Base-by-base conservation (phyloP, 108 stramenopile species). In the Nannochloropsis granulata region DNA sequence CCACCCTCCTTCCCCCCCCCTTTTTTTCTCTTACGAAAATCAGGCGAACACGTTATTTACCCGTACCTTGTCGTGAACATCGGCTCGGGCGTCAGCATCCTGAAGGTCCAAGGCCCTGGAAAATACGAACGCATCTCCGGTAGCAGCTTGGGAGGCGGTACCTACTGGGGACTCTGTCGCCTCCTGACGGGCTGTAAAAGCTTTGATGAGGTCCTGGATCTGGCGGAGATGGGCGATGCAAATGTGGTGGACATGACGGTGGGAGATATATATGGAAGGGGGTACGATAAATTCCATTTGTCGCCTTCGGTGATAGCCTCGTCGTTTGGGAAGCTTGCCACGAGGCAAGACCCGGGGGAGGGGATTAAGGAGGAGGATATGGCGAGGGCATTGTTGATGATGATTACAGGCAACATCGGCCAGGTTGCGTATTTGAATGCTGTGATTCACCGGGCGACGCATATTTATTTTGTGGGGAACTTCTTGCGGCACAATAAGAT, bases 361-460 rank as follows among this genome's bases (percentile, higher is more conserved):
- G 86, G 44, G 10, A 85, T 90, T 19, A 12, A 71, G 45, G 93
- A 97, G 88, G 95, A 96, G 81, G 98, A 99, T 90, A 85, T 99
- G 82, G 96, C 97, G 0, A 91, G 94, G n/a, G 97, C 97, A 8
- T 84, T 98, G 12, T 86, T 99, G 25, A 90, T 98, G 71, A 97
- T 99, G 97, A 94, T 97, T 12, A 97, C 98, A 16, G 97, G 96
- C 90, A 98, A 99, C 86, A 97, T 99, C 90, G 97, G 96, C 25
- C 95, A 98, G 90, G 94, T 98, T 10, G 96, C 97, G 1, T 95
- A 97, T 85, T 87, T 99, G 19, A 96, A 95, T 89, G 98, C 98
- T 26, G 88, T 94, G 81, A 90, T 97, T 9, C 79, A 94, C 92
- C 91, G 93, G 23, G 95, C 95, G 25, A 82, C 87, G 23, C 89